Evolutionary conservation across 2,329 filamentous ascomycete genomes (phyloP).

Genomic region (Cladosporium cucumerinum): DNA sequence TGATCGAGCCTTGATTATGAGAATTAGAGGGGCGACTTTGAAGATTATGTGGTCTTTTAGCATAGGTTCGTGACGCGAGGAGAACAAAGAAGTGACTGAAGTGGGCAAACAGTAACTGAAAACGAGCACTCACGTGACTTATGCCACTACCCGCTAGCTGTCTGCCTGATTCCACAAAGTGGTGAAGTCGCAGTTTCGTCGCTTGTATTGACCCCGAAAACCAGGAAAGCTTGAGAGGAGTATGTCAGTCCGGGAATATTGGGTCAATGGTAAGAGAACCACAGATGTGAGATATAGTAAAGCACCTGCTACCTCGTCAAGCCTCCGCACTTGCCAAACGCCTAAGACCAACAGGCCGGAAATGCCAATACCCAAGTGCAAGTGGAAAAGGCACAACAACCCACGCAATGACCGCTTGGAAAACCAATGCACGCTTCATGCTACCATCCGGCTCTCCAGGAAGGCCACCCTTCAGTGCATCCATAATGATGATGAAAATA

Average conservation of each 20-base stretch:
- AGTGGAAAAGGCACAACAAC: conserved; percentile 65
- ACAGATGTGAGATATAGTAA: neutral
- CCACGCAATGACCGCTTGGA: conserved; percentile 69
- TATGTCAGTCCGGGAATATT: no score
- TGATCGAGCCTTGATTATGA: neutral
- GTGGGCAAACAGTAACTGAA: neutral
- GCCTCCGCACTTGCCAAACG: conserved; percentile 3
- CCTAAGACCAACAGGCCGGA: conserved; percentile 8
- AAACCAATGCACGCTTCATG: conserved; percentile 73
- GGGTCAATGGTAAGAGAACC: no score
- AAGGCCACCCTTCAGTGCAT: conserved; percentile 60
- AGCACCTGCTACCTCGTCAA: neutral
- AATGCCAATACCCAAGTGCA: conserved; percentile 55
- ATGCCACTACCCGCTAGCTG: neutral
- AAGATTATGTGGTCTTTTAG: neutral
- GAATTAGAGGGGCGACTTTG: no score
- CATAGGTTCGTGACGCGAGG: neutral
- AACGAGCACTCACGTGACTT: neutral
- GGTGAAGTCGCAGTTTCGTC: no score
- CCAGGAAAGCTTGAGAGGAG: neutral
- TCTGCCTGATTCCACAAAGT: neutral
- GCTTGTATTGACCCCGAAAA: neutral
- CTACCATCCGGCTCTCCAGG: conserved; percentile 45
- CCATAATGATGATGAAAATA: conserved; percentile 78
- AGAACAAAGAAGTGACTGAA: neutral